Base-by-base conservation (phyloP, 257 asterid species). In the Nicotiana tomentosiformis region DNA sequence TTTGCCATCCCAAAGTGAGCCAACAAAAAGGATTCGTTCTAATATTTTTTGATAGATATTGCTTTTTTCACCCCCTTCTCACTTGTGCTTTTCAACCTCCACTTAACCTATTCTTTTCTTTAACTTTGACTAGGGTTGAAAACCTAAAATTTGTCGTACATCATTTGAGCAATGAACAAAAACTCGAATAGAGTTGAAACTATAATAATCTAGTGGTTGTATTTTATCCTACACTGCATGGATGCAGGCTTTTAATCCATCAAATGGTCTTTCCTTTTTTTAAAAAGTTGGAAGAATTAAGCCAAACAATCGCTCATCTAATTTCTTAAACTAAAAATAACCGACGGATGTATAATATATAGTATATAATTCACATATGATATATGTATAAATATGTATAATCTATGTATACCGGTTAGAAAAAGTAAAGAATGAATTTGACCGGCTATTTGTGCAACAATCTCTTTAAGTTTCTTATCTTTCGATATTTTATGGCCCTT, bases 41-140 rank as follows among this genome's bases (percentile, higher is more conserved):
- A 26, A 74, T 74, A 74, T 72, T 14, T 83, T 82, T 80, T 80
- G 70, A 81, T 85, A 86, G 49, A 66, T 72, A 10, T 49, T 74
- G 62, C 80, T 15, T 23, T 14, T 6, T 72, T 20, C 23, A 84
- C 82, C 81, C 35, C 60, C 37, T 1, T 23, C 55, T 72, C 61
- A 46, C 79, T 23, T 49, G 61, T 14, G 39, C 79, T 23, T 46
- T 46, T 72, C 14, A 46, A 72, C 18, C 5, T 53, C 58, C 58
- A 53, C 18, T 14, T 53, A 53, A 4, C 23, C 64, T n/a, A 33
- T 33, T 35, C 29, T 2, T 16, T 66, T 16, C 35, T 33, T 8
- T 16, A 8, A 33, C 76, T 67, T 32, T 46, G 53, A 67, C 29
- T 33, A 67, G 29, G 53, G 26, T 8, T 49, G 29, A 33, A 67